These are phyloP conservation scores for Colletotrichum trifolii DNA, from an alignment of 2,329 filamentous ascomycete genomes.

Conservation along the genomic window DNA sequence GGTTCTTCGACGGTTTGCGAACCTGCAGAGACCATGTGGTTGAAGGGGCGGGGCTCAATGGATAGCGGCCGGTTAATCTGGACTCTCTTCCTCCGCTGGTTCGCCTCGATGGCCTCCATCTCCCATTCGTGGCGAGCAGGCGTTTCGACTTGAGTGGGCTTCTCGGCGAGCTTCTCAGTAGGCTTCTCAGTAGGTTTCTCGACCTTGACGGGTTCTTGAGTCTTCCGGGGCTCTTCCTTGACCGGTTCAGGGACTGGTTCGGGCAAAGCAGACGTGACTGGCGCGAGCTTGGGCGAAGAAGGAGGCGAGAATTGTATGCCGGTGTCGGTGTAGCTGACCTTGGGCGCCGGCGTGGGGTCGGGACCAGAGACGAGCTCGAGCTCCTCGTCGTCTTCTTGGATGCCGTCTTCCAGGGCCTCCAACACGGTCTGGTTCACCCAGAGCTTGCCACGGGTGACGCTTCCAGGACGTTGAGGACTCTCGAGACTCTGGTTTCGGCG, in stretches of 20 bases:
- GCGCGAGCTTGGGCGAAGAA: conserved; percentile 70
- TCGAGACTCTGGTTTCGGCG: conserved; percentile 68
- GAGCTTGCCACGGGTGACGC: conserved; percentile 63
- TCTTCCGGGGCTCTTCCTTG: conserved; percentile 33
- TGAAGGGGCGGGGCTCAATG: conserved; percentile 57
- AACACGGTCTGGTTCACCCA: conserved; percentile 65
- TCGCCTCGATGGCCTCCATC: conserved; percentile 72
- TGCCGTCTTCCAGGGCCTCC: conserved; percentile 64
- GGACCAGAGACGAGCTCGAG: conserved; percentile 33
- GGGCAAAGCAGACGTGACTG: conserved; percentile 53
- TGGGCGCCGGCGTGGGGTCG: conserved; percentile 45
- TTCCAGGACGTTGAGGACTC: conserved; percentile 66
- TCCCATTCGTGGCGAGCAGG: conserved; percentile 63
- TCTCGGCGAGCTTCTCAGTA: conserved; percentile 43
- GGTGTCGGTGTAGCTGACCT: conserved; percentile 75
- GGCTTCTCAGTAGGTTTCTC: conserved; percentile 45
- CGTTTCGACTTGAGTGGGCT: conserved; percentile 55
- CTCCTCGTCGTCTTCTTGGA: conserved; percentile 61
- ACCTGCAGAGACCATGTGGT: conserved; percentile 71
- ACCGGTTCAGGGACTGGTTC: conserved; percentile 47
- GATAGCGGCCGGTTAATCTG: conserved; percentile 62
- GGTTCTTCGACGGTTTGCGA: conserved; percentile 73
- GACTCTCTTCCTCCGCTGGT: conserved; percentile 78
- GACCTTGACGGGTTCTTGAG: conserved; percentile 53
- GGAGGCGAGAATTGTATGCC: conserved; percentile 87